These are phyloP conservation scores for Apium graveolens DNA, from an alignment of 129 eudicot species.

Conservation along the genomic window DNA sequence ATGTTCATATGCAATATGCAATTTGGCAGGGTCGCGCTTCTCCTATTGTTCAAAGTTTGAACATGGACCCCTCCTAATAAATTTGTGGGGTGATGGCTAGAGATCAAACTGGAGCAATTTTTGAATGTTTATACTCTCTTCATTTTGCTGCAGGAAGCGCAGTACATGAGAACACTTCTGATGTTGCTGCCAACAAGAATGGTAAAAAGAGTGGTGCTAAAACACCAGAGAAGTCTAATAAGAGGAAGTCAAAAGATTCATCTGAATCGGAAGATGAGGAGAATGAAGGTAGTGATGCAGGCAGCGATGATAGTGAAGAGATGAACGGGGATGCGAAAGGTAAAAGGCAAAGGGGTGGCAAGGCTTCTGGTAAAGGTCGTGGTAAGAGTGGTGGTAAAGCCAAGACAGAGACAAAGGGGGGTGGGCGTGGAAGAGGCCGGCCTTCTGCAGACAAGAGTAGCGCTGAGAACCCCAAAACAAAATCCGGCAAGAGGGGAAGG, in stretches of 20 bases:
- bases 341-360: conserved; percentile 46
- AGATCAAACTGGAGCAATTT: not conserved
- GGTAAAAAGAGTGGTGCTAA: conserved; percentile 39
- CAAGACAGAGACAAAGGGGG: conserved; percentile 11
- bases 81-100: not conserved
- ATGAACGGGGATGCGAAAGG: conserved; percentile 48
- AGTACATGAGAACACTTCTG: conserved; percentile 26
- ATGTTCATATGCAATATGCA: not conserved
- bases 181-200: conserved; percentile 23
- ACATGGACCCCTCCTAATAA: not conserved
- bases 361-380: conserved; percentile 52
- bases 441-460: conserved; percentile 31
- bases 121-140: not conserved
- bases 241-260: conserved; percentile 59
- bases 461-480: conserved; percentile 14
- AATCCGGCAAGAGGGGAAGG: conserved; percentile 54
- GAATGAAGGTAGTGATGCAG: conserved; percentile 25
- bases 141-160: conserved; percentile 31
- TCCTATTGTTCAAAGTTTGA: not conserved
- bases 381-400: conserved; percentile 22
- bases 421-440: conserved; percentile 60
- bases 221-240: conserved; percentile 41
- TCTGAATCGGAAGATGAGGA: conserved; percentile 62
- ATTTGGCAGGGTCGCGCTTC: not conserved
- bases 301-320: conserved; percentile 37